phyloP scores from a whole-genome alignment of 2,329 filamentous ascomycete genomes.

The Graphilbum ipis-grandicollis region DNA sequence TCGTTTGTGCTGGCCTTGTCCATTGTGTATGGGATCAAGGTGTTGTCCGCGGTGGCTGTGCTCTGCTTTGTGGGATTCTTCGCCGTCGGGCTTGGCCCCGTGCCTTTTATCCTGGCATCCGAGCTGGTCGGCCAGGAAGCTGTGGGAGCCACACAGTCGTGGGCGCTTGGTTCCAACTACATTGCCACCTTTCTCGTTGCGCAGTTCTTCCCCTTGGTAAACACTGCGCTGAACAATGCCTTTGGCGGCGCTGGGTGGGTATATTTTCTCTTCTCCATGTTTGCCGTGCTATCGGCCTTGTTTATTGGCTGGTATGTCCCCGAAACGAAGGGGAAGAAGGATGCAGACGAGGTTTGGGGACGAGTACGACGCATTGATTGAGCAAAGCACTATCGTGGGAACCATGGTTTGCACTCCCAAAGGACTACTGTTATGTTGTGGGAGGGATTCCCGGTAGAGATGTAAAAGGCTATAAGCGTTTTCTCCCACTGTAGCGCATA shows the following conservation, averaged over 20 bases:
- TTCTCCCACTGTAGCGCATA: too few species aligned
- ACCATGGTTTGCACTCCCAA: too few species aligned
- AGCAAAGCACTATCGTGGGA: constrained; percentile 2
- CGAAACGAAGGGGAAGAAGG: constrained; percentile 74
- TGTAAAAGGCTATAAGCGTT: too few species aligned
- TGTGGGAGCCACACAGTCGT: constrained; percentile 79
- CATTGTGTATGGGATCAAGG: constrained; percentile 54
- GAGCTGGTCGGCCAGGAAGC: constrained; percentile 84
- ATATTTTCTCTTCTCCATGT: constrained; percentile 75
- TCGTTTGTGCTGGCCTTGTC: constrained; percentile 64
- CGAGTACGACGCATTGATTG: constrained; percentile 37
- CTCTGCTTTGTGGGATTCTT: constrained; percentile 80
- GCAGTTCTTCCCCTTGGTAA: constrained; percentile 84
- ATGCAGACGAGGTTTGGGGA: constrained; percentile 84
- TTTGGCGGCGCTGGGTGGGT: constrained; percentile 61
- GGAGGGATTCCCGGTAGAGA: too few species aligned
- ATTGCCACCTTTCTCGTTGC: constrained; percentile 81
- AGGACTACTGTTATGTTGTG: too few species aligned
- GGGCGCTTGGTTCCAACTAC: constrained; percentile 76
- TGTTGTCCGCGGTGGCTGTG: constrained; percentile 66
- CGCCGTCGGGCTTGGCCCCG: constrained; percentile 76
- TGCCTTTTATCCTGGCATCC: constrained; percentile 85
- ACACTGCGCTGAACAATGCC: constrained; percentile 47
- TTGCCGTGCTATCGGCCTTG: constrained; percentile 49
- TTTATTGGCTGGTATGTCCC: constrained; percentile 66